Conservation (phyloP, 2,329 filamentous ascomycete species). For the Sclerotinia trifoliorum region DNA sequence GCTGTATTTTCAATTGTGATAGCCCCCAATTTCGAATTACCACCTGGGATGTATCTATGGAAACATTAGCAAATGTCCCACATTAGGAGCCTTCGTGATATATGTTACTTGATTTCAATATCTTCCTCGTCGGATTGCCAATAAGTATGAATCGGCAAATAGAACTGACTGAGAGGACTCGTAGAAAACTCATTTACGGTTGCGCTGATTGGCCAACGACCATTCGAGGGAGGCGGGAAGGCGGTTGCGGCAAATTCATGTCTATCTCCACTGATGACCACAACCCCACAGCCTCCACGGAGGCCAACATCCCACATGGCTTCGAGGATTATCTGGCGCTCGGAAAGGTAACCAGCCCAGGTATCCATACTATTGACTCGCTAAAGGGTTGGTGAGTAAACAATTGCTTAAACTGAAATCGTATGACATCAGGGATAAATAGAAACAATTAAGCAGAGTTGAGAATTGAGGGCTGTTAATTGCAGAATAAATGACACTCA, state of each 20-base stretch:
- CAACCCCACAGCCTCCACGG: slow-evolving; percentile 67
- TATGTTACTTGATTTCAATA: slow-evolving; percentile 74
- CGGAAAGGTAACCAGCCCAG: slow-evolving; percentile 86
- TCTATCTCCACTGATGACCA: slow-evolving; percentile 87
- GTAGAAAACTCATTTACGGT: slow-evolving; percentile 89
- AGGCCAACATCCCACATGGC: slow-evolving; percentile 88
- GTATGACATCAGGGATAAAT: not conserved
- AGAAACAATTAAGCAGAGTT: not conserved
- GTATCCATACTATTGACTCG: slow-evolving; percentile 83
- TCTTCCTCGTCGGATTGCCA: slow-evolving; percentile 78
- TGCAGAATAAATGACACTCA: not conserved
- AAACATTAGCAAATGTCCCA: slow-evolving; percentile 30
- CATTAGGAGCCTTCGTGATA: too few relatives aligned
- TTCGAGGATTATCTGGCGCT: slow-evolving; percentile 76
- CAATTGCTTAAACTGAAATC: not conserved
- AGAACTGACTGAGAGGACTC: slow-evolving; percentile 91
- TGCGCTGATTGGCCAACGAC: slow-evolving; percentile 61
- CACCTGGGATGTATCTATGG: slow-evolving; percentile 71
- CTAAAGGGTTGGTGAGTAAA: slow-evolving; percentile 1
- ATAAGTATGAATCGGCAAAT: slow-evolving; percentile 81
- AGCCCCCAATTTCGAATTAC: slow-evolving; percentile 85
- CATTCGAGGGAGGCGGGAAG: slow-evolving; percentile 61
- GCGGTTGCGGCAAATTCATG: slow-evolving; percentile 94
- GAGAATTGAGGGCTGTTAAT: not conserved
- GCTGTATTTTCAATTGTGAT: slow-evolving; percentile 72